These are phyloP conservation scores for Podaxis sp. DNA, from an alignment of 768 basidiomycete genomes.

Conservation along the genomic window DNA sequence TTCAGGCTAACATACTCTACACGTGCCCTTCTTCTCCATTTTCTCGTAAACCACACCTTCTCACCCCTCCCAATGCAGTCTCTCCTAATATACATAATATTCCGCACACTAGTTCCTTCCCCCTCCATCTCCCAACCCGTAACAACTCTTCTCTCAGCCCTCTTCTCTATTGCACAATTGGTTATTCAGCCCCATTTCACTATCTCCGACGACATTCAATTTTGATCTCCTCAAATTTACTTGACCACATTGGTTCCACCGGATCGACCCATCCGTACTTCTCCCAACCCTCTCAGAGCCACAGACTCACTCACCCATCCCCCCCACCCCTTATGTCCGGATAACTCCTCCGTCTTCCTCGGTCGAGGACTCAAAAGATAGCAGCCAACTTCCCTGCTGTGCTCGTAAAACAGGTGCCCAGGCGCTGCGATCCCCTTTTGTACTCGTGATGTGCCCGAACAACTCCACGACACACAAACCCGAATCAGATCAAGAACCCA, in stretches of 20 bases:
- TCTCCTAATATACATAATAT: not conserved
- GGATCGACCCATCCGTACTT: not conserved
- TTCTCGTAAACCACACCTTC: slow-evolving; percentile 1
- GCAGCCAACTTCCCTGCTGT: not conserved
- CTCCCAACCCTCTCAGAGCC: not conserved
- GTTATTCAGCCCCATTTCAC: not conserved
- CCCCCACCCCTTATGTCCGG: not conserved
- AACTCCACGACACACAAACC: not conserved
- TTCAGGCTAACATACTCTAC: not conserved
- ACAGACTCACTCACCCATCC: not conserved
- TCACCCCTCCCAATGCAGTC: not conserved
- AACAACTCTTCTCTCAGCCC: not conserved
- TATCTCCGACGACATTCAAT: slow-evolving; percentile 1
- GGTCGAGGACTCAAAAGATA: not conserved
- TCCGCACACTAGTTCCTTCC: not conserved
- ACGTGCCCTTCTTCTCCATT: slow-evolving; percentile 3
- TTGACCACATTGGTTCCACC: not conserved
- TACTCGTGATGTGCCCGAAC: not conserved
- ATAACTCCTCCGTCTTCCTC: not conserved
- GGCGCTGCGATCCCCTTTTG: not conserved
- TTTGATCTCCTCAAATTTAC: not conserved
- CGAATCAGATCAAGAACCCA: not conserved
- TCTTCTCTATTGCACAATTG: not conserved
- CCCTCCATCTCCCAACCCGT: not conserved
- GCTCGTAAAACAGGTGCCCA: not conserved